phyloP scores from a whole-genome alignment of 306 rosid species.

The Castanea sativa region DNA sequence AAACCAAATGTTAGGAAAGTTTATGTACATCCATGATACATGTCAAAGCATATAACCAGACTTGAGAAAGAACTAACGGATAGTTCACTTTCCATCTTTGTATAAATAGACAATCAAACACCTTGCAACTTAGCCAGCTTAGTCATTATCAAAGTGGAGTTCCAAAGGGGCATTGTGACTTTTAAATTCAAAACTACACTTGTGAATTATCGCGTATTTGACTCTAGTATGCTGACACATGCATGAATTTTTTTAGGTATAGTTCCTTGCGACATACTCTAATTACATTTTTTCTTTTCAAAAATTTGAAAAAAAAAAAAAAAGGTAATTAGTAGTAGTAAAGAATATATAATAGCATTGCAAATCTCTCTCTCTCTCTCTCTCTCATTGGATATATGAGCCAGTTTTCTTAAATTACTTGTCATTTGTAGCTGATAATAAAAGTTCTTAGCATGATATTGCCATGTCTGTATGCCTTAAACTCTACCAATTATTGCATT shows the following conservation, averaged over 20 bases:
- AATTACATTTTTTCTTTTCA: too few relatives aligned
- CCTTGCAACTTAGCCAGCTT: neutral
- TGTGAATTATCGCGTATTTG: neutral
- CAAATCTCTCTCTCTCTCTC: too few relatives aligned
- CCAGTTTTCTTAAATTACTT: too few relatives aligned
- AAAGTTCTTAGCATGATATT: too few relatives aligned
- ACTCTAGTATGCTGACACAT: neutral
- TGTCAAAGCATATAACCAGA: neutral
- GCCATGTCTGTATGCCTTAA: neutral
- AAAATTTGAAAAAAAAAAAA: too few relatives aligned
- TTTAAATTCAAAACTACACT: neutral
- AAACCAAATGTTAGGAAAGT: too few relatives aligned
- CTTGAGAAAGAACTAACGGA: neutral
- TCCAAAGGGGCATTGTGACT: neutral
- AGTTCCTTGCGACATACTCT: too few relatives aligned
- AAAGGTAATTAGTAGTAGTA: too few relatives aligned
- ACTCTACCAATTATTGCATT: neutral
- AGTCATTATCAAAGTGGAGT: neutral
- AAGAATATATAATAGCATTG: too few relatives aligned
- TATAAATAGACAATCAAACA: neutral
- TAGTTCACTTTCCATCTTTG: neutral
- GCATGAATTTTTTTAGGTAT: neutral
- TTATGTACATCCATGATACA: neutral
- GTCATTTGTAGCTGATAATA: too few relatives aligned
- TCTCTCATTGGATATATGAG: too few relatives aligned